Evolutionary conservation across 148 eudicot species (phyloP).

Genomic region (Vaccinium myrtillus): DNA sequence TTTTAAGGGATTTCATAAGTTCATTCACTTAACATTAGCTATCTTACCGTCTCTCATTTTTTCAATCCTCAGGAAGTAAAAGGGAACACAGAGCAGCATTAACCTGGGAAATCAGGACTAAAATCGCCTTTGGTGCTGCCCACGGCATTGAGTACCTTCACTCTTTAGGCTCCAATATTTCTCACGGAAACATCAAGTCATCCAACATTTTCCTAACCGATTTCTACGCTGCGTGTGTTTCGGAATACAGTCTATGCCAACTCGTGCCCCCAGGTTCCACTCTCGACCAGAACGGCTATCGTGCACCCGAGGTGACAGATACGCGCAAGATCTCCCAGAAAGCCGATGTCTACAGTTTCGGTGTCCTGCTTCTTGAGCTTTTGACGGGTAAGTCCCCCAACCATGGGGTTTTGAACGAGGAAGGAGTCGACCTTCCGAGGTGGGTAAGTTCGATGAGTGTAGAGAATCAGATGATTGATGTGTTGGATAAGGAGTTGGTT

Average conservation of each 20-base stretch:
- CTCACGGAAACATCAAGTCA: slow-evolving; percentile 31
- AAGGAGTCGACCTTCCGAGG: slow-evolving; percentile 22
- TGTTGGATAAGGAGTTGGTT: slow-evolving; percentile 27
- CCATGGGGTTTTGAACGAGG: not conserved
- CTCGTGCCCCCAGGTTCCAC: slow-evolving; percentile 2
- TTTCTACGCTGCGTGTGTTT: not conserved
- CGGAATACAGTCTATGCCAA: slow-evolving; percentile 17
- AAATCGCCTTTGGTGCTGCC: slow-evolving; percentile 29
- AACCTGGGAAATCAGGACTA: slow-evolving; percentile 26
- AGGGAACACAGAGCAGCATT: slow-evolving; percentile 13
- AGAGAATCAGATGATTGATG: slow-evolving; percentile 13
- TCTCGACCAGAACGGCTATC: slow-evolving; percentile 4
- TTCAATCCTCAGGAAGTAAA: slow-evolving; percentile 18
- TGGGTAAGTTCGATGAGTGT: slow-evolving; percentile 24
- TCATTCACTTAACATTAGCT: not conserved
- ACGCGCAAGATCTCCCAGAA: slow-evolving; percentile 18
- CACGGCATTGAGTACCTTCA: slow-evolving; percentile 31
- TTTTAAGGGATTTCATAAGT: not conserved
- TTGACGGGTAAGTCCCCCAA: slow-evolving; percentile 24
- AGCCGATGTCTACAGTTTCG: slow-evolving; percentile 42
- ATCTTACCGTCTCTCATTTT: not conserved
- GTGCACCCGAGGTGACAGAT: slow-evolving; percentile 35
- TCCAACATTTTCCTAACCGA: slow-evolving; percentile 26
- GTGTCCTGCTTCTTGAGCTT: slow-evolving; percentile 36
- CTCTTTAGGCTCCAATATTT: slow-evolving; percentile 18